Evolutionary conservation across 352 stramenopile genomes (phyloP), one percentile per base, ranked within the genome.

Genomic region (Albugo candida): DNA sequence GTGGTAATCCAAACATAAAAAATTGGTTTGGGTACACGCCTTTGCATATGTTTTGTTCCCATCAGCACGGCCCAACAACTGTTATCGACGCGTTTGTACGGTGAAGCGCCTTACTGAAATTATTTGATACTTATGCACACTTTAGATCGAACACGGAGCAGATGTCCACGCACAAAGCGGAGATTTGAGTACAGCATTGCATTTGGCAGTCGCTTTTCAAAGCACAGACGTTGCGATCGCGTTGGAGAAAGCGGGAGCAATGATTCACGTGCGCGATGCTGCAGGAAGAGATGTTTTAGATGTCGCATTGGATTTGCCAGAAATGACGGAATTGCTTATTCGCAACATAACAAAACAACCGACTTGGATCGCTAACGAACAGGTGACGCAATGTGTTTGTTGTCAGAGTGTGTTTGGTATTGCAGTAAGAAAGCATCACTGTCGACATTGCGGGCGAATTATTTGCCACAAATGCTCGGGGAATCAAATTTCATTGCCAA

Each of bases 11-110:
- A 11, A 88, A 83, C 47, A 50, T 59, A 41, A 52, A 64, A 0
- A 91, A 91, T 45, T 91, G 78, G 78, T 91, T 91, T 48, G 78
- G 78, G 40, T 91, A 91, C 67, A 86, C 75, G 1, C 60, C 78
- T 17, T 48, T 91, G 37, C 78, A 91, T 51, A 58, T 86, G n/a
- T 88, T 91, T 40, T 91, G 78, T 47, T 72, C 78, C 0, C 78
- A 91, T 38, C 78, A 91, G 34, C 72, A 51, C 20, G 78, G 71
- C 1, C 78, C 78, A 1, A 59, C 62, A 2, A 79, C 67, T 1
- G 59, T 86, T 49, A 63, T 88, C 44, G 70, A 81, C 52, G 59
- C 78, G 48, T 91, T 91, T 64, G 78, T 88, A 79, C 60, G 75
- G 42, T 36, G 3, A 11, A 16, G 34, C 17, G 17, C 13, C 13